phyloP scores from a whole-genome alignment of 1,284 basidiomycete species.

The Ganoderma sp. region DNA sequence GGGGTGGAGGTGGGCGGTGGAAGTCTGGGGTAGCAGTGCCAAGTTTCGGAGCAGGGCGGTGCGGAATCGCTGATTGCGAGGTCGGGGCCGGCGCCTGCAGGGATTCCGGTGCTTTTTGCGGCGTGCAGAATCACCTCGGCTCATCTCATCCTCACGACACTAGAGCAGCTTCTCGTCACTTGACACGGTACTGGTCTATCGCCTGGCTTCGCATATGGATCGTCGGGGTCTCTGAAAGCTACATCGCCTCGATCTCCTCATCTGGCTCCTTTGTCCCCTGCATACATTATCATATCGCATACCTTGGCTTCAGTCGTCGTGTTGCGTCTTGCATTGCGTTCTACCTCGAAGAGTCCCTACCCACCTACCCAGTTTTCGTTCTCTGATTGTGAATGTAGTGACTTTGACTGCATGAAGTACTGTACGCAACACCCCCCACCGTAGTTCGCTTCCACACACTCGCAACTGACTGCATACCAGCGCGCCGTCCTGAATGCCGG shows the following conservation, averaged over 20 bases:
- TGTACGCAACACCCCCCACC: background rate
- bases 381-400: background rate
- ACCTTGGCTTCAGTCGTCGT: background rate
- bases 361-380: background rate
- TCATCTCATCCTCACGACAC: slow-evolving; percentile 9
- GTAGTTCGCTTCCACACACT: background rate
- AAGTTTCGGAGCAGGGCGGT: background rate
- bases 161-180: slow-evolving; percentile 2
- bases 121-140: background rate
- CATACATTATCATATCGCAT: background rate
- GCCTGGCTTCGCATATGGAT: background rate
- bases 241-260: background rate
- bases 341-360: background rate
- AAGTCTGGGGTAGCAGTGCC: slow-evolving; percentile 12
- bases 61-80: slow-evolving; percentile 16
- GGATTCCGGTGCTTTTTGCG: slow-evolving; percentile 16
- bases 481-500: background rate
- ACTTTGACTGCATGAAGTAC: slow-evolving; percentile 7
- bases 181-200: background rate
- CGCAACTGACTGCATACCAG: slow-evolving; percentile 3
- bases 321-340: background rate
- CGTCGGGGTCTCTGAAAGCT: background rate
- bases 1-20: background rate
- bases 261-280: background rate
- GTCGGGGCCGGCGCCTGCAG: slow-evolving; percentile 8